Percentiles rank a stretch among this genome's conserved stretches.
phyloP scores from a whole-genome alignment of 208 protist species.

The Trypanosoma conorhini region DNA sequence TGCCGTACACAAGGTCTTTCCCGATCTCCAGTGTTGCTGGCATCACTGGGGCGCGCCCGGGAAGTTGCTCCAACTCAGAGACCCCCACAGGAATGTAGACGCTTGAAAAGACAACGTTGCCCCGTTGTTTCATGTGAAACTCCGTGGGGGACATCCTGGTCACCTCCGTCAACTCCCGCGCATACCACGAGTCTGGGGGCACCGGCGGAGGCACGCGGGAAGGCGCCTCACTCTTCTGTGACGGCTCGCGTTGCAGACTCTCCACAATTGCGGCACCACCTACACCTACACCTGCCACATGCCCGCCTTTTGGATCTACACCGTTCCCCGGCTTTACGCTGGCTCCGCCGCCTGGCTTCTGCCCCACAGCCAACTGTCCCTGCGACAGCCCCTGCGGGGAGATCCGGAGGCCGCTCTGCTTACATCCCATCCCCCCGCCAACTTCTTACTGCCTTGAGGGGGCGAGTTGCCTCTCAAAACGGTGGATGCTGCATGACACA shows the following conservation, averaged over 20 bases:
- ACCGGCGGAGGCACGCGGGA: constrained; percentile 21
- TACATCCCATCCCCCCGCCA: constrained; percentile 27
- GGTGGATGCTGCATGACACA: not conserved
- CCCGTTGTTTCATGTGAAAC: constrained; percentile 54
- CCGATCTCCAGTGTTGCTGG: constrained; percentile 47
- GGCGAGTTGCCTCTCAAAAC: not conserved
- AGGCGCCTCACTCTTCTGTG: not conserved
- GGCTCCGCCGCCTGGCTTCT: not conserved
- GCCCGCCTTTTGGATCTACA: not conserved
- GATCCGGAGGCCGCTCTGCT: constrained; percentile 30
- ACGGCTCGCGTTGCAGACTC: not conserved
- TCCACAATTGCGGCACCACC: not conserved
- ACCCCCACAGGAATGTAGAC: constrained; percentile 37
- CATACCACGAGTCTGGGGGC: constrained; percentile 70
- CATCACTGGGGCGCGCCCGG: constrained; percentile 32
- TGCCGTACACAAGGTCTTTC: constrained; percentile 66
- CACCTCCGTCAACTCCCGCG: constrained; percentile 36
- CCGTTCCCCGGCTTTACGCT: not conserved
- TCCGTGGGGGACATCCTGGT: constrained; percentile 38
- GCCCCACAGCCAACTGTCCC: not conserved
- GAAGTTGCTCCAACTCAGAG: constrained; percentile 47
- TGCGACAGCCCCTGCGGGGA: not conserved
- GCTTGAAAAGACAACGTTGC: constrained; percentile 59
- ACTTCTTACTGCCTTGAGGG: not conserved
- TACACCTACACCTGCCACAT: not conserved